A percentile compares a stretch with the other conserved stretches of the same genome.
phyloP scores from a whole-genome alignment of 495 filamentous ascomycete species.

The Xylaria telfairii region DNA sequence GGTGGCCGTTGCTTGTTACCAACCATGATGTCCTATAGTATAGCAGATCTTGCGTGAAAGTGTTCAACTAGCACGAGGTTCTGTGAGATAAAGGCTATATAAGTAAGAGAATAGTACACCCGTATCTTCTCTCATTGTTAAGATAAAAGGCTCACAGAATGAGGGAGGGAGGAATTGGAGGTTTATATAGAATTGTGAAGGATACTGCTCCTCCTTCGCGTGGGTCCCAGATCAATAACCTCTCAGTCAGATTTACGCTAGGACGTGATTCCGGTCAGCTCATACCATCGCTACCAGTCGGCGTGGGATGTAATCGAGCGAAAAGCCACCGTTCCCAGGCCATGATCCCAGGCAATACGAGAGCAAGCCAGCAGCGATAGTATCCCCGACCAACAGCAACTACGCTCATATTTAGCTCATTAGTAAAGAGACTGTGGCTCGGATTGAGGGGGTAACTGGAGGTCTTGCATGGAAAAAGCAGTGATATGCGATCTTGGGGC shows the following conservation, averaged over 20 bases:
- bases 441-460: background rate
- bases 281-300: background rate
- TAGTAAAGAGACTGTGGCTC: background rate
- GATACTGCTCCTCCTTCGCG: background rate
- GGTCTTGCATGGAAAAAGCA: background rate
- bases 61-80: background rate
- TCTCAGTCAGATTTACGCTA: background rate
- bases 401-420: background rate
- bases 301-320: slow-evolving; percentile 3
- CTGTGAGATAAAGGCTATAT: background rate
- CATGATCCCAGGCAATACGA: background rate
- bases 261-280: slow-evolving; percentile 1
- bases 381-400: background rate
- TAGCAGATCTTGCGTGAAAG: background rate
- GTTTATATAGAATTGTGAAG: background rate
- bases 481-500: slow-evolving; percentile 9
- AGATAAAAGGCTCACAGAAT: background rate
- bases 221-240: background rate
- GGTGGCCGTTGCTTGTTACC: slow-evolving; percentile 64
- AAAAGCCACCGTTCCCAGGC: background rate
- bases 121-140: background rate
- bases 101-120: background rate
- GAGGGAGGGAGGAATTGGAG: background rate
- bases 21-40: slow-evolving; percentile 25
- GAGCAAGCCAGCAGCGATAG: background rate